These are phyloP conservation scores for Dissophora ornata DNA, from an alignment of 192 early-diverging fungal species.

Conservation along the genomic window DNA sequence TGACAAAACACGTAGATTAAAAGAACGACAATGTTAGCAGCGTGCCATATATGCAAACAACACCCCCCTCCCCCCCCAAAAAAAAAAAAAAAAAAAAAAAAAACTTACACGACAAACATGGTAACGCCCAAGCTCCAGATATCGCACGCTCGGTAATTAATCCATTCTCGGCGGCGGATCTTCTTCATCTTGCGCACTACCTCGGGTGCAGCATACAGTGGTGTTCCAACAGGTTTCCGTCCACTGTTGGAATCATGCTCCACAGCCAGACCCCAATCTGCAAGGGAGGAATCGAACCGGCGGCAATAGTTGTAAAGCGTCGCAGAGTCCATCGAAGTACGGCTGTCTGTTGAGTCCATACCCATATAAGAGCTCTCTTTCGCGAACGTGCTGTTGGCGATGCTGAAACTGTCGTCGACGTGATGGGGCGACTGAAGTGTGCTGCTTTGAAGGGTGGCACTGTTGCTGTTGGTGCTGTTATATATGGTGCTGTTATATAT, in stretches of 20 bases:
- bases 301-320: conserved; percentile 43
- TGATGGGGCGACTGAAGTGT: conserved; percentile 2
- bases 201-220: conserved; percentile 47
- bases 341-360: conserved; percentile 19
- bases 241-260: conserved; percentile 51
- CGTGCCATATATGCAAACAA: no score
- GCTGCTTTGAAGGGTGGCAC: no score
- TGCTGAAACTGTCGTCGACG: conserved; percentile 26
- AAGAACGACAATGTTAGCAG: not conserved
- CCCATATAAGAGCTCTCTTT: conserved; percentile 27
- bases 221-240: conserved; percentile 41
- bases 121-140: conserved; percentile 55
- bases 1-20: not conserved
- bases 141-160: conserved; percentile 53
- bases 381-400: conserved; percentile 16
- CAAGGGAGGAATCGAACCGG: conserved; percentile 44
- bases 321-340: conserved; percentile 42
- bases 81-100: no score
- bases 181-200: conserved; percentile 53
- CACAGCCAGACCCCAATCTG: conserved; percentile 49
- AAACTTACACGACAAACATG: conserved; percentile 55
- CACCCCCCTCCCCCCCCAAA: not conserved
- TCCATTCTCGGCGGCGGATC: conserved; percentile 48
- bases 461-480: not conserved
- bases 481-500: not conserved